Evolutionary conservation across 345 rosid species (phyloP), one percentile per base, ranked within the genome.

Genomic region (Arabis hirsuta): DNA sequence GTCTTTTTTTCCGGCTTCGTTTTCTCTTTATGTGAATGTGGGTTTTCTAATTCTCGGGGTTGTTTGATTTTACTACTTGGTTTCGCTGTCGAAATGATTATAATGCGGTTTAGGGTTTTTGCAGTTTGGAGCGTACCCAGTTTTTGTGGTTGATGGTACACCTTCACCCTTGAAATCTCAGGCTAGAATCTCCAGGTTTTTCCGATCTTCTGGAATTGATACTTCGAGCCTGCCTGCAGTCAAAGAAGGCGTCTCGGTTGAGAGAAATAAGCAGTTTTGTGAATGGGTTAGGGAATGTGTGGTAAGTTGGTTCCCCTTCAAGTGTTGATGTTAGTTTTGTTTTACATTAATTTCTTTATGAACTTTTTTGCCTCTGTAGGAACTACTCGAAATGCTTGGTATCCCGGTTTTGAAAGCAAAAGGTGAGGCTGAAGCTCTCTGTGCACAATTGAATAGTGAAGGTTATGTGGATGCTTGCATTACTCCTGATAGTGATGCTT

Each of bases 391-490:
- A 69, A 76, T 95, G 29, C 81, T 95, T n/a, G 96, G 97, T 64
- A 88, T 95, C 81, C 99, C 96, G 4, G 90, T 91, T 70, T 36
- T 91, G 10, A 79, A 78, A 73, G 96, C 96, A 7, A 82, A 79
- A 26, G 94, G 96, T 32, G 99, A 95, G 81, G 99, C 97, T 77
- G 97, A 95, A 80, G 99, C 93, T 16, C 80, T 90, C 63, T 95
- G 96, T 71, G 96, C 96, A 4, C 96, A 90, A 80, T 73, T 95
- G 69, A 95, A 91, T 67, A 67, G 55, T 11, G 80, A 85, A 73
- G 98, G 98, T 51, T 73, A 48, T 75, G 99, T 95, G 3, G 92
- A 87, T 84, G 96, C 96, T 57, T 95, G 98, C 81, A 85, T 95
- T 63, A 91, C 98, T 8, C 82, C 94, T 74, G 99, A 91, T 52